Base-by-base conservation (phyloP, 192 early-diverging fungal species). In the Coemansia sp. region DNA sequence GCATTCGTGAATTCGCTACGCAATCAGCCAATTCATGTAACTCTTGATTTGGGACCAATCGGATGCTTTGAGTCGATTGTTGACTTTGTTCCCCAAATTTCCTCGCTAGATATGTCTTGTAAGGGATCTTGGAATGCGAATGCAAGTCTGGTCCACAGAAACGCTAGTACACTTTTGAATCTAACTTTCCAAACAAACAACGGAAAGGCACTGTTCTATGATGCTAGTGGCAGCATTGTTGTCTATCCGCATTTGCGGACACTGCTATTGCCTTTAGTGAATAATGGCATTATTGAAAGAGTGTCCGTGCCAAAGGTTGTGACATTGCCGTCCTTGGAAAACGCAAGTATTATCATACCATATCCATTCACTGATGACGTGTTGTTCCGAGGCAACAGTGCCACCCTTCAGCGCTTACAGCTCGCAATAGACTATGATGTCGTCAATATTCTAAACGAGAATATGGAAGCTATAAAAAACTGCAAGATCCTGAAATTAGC, bases 401-500 rank as follows among this genome's bases (percentile, higher is more conserved):
- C 46, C 23, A 50, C 46, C 18, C 42, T 45, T 20, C 18, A 45
- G 42, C 2, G 7, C 1, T 18, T 45, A 5, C 6, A n/a, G 9
- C n/a, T 45, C 4, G 7, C n/a, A 20, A 4, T 45, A 20, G 42
- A 45, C 5, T 5, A 20, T 4, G 8, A 9, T n/a, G 7, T n/a
- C 16, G 18, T 20, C 1, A 0, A 20, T 45, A 18, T 20, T 9
- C 18, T 45, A n/a, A 46, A 98, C 74, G 37, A 79, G 82, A 8
- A 98, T 85, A 0, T 87, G 86, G 4, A 31, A 4, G 31, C 31
- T 0, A 94, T 95, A 61, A 92, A 91, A 21, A 21, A 0, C 7
- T 80, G 61, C 48, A 99, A 91, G 59, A 98, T 81, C 51, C 80
- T 83, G 24, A 86, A 77, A 4, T 93, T 93, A 66, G 92, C 71